Evolutionary conservation across 805 yeast species (phyloP).

Genomic region (Isabelozyma rhagii): DNA sequence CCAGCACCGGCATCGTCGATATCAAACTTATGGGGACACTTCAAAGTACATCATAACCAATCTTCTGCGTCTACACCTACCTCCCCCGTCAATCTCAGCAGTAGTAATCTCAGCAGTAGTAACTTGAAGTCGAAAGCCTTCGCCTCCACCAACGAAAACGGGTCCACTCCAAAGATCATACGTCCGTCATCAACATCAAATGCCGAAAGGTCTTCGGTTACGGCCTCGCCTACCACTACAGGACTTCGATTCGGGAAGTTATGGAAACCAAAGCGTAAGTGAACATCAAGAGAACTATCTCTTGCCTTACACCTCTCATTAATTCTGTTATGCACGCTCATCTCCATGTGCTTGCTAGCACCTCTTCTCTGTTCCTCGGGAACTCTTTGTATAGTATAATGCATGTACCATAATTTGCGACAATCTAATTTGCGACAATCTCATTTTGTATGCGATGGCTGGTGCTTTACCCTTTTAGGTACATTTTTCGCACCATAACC

Average conservation of each 20-base stretch:
- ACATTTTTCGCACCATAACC: not conserved
- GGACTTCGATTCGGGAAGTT: constrained; percentile 3
- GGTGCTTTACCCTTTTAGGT: not conserved
- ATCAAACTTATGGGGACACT: not conserved
- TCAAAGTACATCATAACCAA: not conserved
- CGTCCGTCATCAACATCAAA: not conserved
- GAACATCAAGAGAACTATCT: not conserved
- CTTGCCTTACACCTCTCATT: too few relatives aligned
- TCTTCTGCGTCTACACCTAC: not conserved
- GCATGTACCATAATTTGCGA: not conserved
- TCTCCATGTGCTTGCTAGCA: too few relatives aligned
- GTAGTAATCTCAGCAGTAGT: not conserved
- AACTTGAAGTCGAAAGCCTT: not conserved
- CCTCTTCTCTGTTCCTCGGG: not conserved
- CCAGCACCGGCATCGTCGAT: not conserved
- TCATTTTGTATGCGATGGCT: not conserved
- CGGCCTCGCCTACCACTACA: not conserved
- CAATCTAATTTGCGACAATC: not conserved
- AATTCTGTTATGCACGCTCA: too few relatives aligned
- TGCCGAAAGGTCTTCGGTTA: not conserved
- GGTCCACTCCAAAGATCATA: not conserved
- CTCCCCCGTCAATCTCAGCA: not conserved
- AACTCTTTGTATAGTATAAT: not conserved
- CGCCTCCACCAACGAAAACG: not conserved
- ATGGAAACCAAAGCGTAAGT: constrained; percentile 4